Percentiles rank a stretch among this genome's conserved stretches.
Conservation (phyloP, 768 basidiomycete species). For the Pulveroboletus frians region DNA sequence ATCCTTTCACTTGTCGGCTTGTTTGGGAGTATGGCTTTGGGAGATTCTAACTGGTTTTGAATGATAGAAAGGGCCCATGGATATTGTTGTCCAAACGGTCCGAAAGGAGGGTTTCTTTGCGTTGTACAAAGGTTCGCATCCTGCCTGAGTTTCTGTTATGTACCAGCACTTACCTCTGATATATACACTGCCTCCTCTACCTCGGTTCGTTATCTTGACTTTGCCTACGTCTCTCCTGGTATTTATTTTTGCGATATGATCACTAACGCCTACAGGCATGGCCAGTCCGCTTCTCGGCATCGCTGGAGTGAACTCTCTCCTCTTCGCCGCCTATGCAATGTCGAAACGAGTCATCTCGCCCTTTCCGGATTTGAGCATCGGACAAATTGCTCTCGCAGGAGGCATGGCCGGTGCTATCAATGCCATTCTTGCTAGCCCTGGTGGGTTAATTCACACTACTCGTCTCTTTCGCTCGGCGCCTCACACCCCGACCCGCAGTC, state of each 20-base stretch:
- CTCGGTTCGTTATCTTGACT: neutral
- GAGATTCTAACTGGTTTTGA: neutral
- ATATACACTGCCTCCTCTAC: too few species aligned
- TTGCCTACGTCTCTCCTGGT: neutral
- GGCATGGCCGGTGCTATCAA: conserved; percentile 91
- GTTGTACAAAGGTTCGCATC: conserved; percentile 78
- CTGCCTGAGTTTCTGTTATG: neutral
- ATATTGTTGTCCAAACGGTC: conserved; percentile 78
- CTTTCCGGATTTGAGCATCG: conserved; percentile 75
- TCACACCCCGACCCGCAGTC: conserved; percentile 38
- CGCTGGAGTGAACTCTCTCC: conserved; percentile 91
- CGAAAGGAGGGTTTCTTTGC: conserved; percentile 88
- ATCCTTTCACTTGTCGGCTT: neutral
- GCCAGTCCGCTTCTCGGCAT: conserved; percentile 86
- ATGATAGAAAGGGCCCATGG: conserved; percentile 84
- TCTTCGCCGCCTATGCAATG: conserved; percentile 87
- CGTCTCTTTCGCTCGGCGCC: neutral
- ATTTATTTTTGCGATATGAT: neutral
- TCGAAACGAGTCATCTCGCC: conserved; percentile 84
- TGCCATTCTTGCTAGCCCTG: conserved; percentile 87
- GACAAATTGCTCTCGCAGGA: conserved; percentile 79
- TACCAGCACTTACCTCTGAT: neutral
- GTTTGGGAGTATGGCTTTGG: neutral
- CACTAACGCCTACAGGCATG: conserved; percentile 51
- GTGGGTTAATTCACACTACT: conserved; percentile 30